A percentile compares a stretch with the other conserved stretches of the same genome.
phyloP scores from a whole-genome alignment of 1,284 basidiomycete species.

The Leccinum olivaceoglutinosum region DNA sequence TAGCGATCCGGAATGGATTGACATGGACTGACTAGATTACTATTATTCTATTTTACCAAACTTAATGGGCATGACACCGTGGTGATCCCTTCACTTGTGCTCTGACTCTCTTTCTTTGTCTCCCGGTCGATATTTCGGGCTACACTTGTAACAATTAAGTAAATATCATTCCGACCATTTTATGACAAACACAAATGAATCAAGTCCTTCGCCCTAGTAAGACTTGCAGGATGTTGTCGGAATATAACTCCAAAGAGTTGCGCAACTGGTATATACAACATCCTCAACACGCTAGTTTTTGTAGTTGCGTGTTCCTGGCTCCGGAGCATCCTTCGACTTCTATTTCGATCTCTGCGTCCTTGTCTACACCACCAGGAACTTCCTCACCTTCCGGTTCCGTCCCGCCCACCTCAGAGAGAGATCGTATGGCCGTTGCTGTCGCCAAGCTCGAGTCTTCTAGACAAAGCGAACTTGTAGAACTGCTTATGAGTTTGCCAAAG shows the following conservation, averaged over 20 bases:
- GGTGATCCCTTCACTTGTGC: too few relatives aligned
- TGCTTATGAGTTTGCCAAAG: conserved; percentile 81
- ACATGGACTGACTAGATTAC: not conserved
- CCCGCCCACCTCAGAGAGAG: conserved; percentile 65
- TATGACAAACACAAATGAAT: too few relatives aligned
- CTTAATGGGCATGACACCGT: too few relatives aligned
- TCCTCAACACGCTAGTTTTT: too few relatives aligned
- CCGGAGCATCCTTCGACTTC: conserved; percentile 81
- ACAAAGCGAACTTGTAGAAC: conserved; percentile 63
- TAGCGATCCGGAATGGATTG: not conserved
- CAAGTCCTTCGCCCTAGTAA: too few relatives aligned
- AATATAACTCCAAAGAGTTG: too few relatives aligned
- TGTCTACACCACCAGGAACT: conserved; percentile 73
- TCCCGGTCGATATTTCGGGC: too few relatives aligned
- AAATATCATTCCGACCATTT: too few relatives aligned
- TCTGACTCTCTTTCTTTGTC: too few relatives aligned
- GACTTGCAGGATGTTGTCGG: too few relatives aligned
- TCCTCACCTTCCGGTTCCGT: conserved; percentile 75
- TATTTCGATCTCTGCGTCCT: conserved; percentile 64
- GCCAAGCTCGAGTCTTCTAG: conserved; percentile 51
- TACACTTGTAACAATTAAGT: too few relatives aligned
- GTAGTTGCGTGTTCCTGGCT: conserved; percentile 29
- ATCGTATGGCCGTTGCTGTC: conserved; percentile 69
- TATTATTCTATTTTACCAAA: not conserved
- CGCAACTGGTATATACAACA: too few relatives aligned